A percentile compares a stretch with the other conserved stretches of the same genome.
These are phyloP conservation scores for Nicotiana attenuata DNA, from an alignment of 257 asterid species.

Conservation along the genomic window DNA sequence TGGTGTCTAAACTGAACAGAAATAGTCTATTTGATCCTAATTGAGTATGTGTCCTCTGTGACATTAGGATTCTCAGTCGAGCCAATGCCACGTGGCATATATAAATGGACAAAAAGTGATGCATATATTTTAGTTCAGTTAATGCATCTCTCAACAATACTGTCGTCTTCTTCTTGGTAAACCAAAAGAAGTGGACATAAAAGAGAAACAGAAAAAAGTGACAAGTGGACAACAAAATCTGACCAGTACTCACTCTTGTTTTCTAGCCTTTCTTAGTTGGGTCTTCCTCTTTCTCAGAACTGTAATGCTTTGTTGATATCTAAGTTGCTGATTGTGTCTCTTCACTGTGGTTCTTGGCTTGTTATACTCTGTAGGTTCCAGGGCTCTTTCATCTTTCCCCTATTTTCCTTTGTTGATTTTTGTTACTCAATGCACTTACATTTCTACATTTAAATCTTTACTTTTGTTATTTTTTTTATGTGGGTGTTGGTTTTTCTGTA, in stretches of 20 bases:
- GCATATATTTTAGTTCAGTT: background rate
- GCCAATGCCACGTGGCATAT: background rate
- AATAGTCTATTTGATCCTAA: background rate
- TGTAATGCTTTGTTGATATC: background rate
- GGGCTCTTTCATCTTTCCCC: background rate
- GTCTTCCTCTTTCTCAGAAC: background rate
- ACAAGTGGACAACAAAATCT: background rate
- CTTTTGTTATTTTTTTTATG: background rate
- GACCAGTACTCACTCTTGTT: background rate
- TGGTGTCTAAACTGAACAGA: background rate
- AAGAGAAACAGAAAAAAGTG: background rate
- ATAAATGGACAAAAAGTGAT: background rate
- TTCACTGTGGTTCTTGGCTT: background rate
- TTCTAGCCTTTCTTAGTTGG: background rate
- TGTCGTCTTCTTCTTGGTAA: background rate
- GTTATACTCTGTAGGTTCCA: background rate
- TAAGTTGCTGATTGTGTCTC: constrained; percentile 4
- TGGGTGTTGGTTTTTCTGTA: background rate
- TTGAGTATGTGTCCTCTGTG: background rate
- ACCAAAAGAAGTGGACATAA: background rate
- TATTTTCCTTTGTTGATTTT: background rate
- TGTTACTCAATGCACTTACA: background rate
- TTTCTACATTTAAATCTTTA: background rate
- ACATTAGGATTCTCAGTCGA: background rate
- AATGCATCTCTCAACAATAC: background rate